A percentile compares a stretch with the other conserved stretches of the same genome.
These are phyloP conservation scores for Cunninghamia lanceolata DNA, from an alignment of 75 land plant species.

Conservation along the genomic window DNA sequence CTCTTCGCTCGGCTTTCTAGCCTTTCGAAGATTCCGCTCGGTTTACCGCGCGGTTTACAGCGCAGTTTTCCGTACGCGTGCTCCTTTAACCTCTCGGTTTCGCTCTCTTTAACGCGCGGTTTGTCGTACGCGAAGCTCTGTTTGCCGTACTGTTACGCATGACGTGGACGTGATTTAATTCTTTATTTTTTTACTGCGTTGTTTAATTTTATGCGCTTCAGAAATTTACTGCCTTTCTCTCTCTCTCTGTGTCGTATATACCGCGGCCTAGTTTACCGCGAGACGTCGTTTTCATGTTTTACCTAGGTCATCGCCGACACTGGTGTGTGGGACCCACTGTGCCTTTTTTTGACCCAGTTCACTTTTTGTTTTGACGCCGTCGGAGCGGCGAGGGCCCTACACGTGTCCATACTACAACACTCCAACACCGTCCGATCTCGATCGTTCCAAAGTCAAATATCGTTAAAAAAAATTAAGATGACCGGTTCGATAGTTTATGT, in stretches of 20 bases:
- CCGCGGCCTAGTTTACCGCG: not conserved
- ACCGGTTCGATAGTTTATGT: not conserved
- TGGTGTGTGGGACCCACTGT: not conserved
- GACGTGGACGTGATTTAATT: not conserved
- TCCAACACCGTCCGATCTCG: not conserved
- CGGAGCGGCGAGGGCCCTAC: not conserved
- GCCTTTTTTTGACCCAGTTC: not conserved
- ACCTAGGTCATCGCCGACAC: not conserved
- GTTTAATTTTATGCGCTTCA: not conserved
- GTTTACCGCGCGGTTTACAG: not conserved
- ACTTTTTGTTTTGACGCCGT: not conserved
- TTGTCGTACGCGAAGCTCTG: not conserved
- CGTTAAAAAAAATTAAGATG: not conserved
- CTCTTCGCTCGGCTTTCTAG: not conserved
- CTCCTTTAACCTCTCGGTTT: not conserved
- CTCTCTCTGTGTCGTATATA: not conserved
- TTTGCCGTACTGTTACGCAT: too few relatives aligned
- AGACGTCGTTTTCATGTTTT: not conserved
- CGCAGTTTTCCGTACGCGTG: not conserved
- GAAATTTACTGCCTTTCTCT: not conserved
- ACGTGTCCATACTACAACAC: not conserved
- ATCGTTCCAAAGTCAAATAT: not conserved
- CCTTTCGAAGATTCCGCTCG: constrained; percentile 9
- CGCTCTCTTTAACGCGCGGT: not conserved
- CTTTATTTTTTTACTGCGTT: not conserved